phyloP scores from a whole-genome alignment of 2,329 filamentous ascomycete genomes.

The Dactylella cylindrospora region DNA sequence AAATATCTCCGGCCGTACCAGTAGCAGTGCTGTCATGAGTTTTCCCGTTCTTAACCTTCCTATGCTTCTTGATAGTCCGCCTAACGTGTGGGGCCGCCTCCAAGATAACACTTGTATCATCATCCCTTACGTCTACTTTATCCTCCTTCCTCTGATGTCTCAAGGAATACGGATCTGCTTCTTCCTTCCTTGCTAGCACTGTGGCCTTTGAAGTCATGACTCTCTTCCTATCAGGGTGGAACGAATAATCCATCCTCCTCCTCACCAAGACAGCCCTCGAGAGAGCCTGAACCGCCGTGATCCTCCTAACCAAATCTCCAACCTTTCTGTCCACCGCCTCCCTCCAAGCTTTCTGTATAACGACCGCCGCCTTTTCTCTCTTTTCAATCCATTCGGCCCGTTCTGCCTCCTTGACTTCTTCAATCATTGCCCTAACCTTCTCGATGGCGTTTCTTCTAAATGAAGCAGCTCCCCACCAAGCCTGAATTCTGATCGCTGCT shows the following conservation, averaged over 20 bases:
- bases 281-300: constrained; percentile 11
- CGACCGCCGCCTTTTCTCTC: constrained; percentile 38
- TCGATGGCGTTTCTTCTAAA: constrained; percentile 37
- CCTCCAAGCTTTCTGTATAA: constrained; percentile 47
- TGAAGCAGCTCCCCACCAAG: constrained; percentile 44
- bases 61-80: too few relatives aligned
- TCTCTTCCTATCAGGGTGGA: neutral
- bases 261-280: constrained; percentile 8
- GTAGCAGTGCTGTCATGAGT: too few relatives aligned
- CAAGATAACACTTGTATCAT: constrained; percentile 1
- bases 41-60: constrained; percentile 7
- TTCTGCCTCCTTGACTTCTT: constrained; percentile 36
- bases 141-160: neutral
- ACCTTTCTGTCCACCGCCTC: constrained; percentile 20
- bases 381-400: constrained; percentile 1
- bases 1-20: constrained; percentile 39
- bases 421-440: constrained; percentile 11
- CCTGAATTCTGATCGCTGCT: constrained; percentile 38
- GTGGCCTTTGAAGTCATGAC: constrained; percentile 2
- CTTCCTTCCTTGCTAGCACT: constrained; percentile 2
- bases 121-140: neutral
- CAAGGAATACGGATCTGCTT: constrained; percentile 25
- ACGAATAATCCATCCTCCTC: constrained; percentile 23
- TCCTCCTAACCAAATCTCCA: neutral
- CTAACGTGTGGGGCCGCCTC: too few relatives aligned